Evolutionary conservation across 2,329 filamentous ascomycete genomes (phyloP), one percentile per base, ranked within the genome.

Genomic region (Rutstroemia sp.): DNA sequence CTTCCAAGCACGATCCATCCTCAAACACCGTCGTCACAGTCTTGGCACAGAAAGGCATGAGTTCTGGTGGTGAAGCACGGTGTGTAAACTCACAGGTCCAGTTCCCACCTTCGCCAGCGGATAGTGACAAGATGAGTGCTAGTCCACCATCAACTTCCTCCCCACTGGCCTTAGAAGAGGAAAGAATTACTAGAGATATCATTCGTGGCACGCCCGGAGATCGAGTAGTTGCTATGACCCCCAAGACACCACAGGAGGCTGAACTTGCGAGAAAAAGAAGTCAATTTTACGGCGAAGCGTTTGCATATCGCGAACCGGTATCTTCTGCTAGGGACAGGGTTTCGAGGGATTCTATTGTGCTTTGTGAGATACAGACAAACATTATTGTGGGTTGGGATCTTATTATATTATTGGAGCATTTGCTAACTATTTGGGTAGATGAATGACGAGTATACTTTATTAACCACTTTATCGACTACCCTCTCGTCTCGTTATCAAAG

Each of bases 401-500:
- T 45, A n/a, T 54, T 42, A 8, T 42, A 14, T 27, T 27, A 14
- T 25, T 50, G 57, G 65, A 49, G 64, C 42, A 30, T 46, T 5
- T 16, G 19, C 49, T 7, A 12, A 10, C 12, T 2, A 5, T 39
- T 50, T 27, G 9, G 70, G 66, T 62, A 91, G 83, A 81, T 92
- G 65, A 80, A 85, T 62, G 87, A 92, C 67, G 86, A 92, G 65
- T 86, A 84, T 66, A 83, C 80, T 8, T 82, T 94, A 62, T 83
- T 91, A 50, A 87, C 83, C 10, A 83, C 88, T 65, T 76, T 95
- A 18, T 86, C 87, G 3, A 81, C 85, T 62, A 81, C 86, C 60
- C 76, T 96, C 16, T 87, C 89, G 1, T 79, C 81, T 58, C 82
- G 90, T 48, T 96, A 91, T 68, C 83, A 87, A 59, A 82, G 88